These are phyloP conservation scores for Mimosa bimucronata DNA, from an alignment of 306 rosid genomes.

Conservation along the genomic window DNA sequence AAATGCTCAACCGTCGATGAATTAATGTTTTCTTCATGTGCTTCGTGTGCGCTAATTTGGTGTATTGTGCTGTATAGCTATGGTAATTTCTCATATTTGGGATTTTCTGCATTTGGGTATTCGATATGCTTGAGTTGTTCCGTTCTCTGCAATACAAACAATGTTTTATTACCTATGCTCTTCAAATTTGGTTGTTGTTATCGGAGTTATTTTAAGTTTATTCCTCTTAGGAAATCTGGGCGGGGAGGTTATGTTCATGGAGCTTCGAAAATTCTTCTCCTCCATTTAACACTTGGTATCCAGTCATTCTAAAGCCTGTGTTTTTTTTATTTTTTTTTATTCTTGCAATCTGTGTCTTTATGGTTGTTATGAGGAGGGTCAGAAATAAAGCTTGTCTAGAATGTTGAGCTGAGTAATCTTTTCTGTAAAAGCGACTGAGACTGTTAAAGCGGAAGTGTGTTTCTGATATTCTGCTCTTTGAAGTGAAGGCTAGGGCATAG, in stretches of 20 bases:
- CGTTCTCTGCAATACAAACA: constrained; percentile 24
- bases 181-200: constrained; percentile 5
- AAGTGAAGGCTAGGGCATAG: constrained; percentile 22
- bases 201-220: constrained; percentile 5
- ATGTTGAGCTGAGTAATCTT: constrained; percentile 39
- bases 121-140: constrained; percentile 18
- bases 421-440: constrained; percentile 21
- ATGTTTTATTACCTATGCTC: constrained; percentile 51
- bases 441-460: constrained; percentile 35
- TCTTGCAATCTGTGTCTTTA: constrained; percentile 29
- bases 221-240: constrained; percentile 20
- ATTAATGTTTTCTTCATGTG: not conserved
- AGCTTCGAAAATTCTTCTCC: constrained; percentile 29
- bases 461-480: constrained; percentile 36
- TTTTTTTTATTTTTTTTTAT: not conserved
- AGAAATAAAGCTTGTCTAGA: constrained; percentile 50
- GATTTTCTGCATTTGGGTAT: constrained; percentile 32
- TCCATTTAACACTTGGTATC: not conserved
- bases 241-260: not conserved
- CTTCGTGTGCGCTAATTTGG: constrained; percentile 7
- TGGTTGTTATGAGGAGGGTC: constrained; percentile 44
- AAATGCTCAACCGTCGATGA: not conserved
- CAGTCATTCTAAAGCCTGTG: not conserved
- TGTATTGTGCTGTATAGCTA: constrained; percentile 24
- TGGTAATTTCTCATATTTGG: constrained; percentile 44